Conservation (phyloP, 495 filamentous ascomycete species). For the Daldinia bambusicola region DNA sequence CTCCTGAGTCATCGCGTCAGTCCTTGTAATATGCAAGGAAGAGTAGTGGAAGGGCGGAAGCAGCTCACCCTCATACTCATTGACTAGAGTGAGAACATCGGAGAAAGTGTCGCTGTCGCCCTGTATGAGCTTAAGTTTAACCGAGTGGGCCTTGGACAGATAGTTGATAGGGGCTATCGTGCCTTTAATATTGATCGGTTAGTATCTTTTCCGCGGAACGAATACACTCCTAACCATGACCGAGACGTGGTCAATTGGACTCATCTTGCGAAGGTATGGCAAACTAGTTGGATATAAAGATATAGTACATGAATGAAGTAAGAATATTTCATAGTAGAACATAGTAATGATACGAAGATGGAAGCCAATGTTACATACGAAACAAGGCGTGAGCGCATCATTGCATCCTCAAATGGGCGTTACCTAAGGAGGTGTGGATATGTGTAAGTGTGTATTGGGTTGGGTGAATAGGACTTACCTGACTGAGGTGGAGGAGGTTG, state of each 20-base stretch:
- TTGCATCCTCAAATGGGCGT: constrained; percentile 14
- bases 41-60: neutral
- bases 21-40: constrained; percentile 18
- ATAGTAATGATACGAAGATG: constrained; percentile 11
- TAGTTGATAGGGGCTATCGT: constrained; percentile 82
- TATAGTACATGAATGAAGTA: constrained; percentile 18
- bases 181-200: constrained; percentile 45
- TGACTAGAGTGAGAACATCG: constrained; percentile 69
- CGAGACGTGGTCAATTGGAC: neutral
- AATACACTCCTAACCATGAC: neutral
- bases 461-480: constrained; percentile 49
- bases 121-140: constrained; percentile 58
- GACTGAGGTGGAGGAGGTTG: constrained; percentile 57
- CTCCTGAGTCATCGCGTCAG: constrained; percentile 57
- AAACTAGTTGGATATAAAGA: constrained; percentile 34
- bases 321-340: constrained; percentile 8
- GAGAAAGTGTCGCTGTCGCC: constrained; percentile 57
- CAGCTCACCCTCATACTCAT: constrained; percentile 73
- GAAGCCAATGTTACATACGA: constrained; percentile 27
- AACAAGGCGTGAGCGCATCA: constrained; percentile 16
- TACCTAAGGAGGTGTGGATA: constrained; percentile 33
- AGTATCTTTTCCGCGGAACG: constrained; percentile 16
- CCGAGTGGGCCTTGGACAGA: constrained; percentile 57
- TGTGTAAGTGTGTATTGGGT: constrained; percentile 29
- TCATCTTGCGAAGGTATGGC: constrained; percentile 1